These are phyloP conservation scores for Podospora bellae-mahoneyi DNA, from an alignment of 495 filamentous ascomycete genomes.

Conservation along the genomic window DNA sequence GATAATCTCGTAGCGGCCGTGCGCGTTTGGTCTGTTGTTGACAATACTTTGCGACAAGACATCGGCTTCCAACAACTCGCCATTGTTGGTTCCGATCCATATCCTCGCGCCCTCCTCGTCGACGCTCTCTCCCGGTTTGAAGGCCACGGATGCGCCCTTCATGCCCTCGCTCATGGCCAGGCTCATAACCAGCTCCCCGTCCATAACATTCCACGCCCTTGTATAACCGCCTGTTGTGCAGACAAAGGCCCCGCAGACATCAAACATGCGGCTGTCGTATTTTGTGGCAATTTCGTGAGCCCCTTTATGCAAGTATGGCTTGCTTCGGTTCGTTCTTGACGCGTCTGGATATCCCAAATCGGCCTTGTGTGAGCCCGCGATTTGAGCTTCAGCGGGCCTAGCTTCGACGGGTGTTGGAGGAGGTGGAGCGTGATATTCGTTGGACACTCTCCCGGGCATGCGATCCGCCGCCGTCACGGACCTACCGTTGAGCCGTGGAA, in stretches of 20 bases:
- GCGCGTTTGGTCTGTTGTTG: slow-evolving; percentile 62
- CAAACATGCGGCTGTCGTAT: slow-evolving; percentile 80
- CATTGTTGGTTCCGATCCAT: slow-evolving; percentile 88
- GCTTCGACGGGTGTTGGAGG: slow-evolving; percentile 30
- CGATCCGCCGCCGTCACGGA: slow-evolving; percentile 49
- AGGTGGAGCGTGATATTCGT: slow-evolving; percentile 33
- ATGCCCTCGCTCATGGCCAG: slow-evolving; percentile 74
- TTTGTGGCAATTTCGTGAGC: slow-evolving; percentile 73
- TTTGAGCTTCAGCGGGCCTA: slow-evolving; percentile 29
- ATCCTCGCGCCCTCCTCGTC: slow-evolving; percentile 76
- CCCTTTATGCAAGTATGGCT: slow-evolving; percentile 67
- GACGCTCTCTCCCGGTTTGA: slow-evolving; percentile 72
- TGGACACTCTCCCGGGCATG: slow-evolving; percentile 34
- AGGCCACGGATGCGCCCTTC: slow-evolving; percentile 74
- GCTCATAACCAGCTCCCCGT: slow-evolving; percentile 76
- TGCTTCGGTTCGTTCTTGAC: slow-evolving; percentile 77
- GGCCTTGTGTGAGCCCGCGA: slow-evolving; percentile 22
- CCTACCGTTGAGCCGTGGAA: slow-evolving; percentile 43
- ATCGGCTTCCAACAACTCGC: slow-evolving; percentile 87
- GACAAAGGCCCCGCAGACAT: slow-evolving; percentile 80
- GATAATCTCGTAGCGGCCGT: slow-evolving; percentile 76
- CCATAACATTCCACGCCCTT: slow-evolving; percentile 78
- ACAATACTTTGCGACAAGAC: slow-evolving; percentile 65
- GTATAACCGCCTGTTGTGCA: slow-evolving; percentile 83
- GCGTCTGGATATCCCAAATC: slow-evolving; percentile 67